Evolutionary conservation across 768 basidiomycete species (phyloP), one percentile per base, ranked within the genome.

Genomic region (Butyriboletus loyo): DNA sequence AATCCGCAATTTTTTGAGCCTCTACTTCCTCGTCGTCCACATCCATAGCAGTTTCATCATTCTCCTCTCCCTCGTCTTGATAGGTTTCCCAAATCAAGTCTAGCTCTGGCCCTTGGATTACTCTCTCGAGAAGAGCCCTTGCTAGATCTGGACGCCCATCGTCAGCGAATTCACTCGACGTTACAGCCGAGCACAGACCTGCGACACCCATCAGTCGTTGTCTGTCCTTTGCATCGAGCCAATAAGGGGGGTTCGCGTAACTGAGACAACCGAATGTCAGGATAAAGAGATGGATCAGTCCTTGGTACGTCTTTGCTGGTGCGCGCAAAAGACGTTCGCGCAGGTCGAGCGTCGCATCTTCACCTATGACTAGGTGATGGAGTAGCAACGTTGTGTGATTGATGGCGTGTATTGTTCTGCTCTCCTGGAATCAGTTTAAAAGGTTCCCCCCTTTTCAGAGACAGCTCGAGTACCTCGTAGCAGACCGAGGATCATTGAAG

Each of bases 181-280:
- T 55, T 55, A 15, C 9, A 30, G 35, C 15, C 17, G n/a, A 48
- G 17, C 19, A 62, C 76, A 44, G 63, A 83, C 86, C 83, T 58
- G 73, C 70, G 31, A 82, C 68, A 25, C 68, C 62, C 56, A 74
- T 75, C 37, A 84, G 60, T 40, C 77, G 76, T 21, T 65, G 62
- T 50, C 71, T 74, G 15, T 69, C 64, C 42, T 72, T 64, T 15
- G 53, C 50, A 22, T 75, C 69, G 30, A 86, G 65, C 83, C 85
- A 87, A 39, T 79, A 75, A 15, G 86, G 85, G 11, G 80, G 72
- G 41, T 83, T 84, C 7, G 85, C 83, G 53, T 82, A 91, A 50
- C 85, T 83, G 42, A 93, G 70, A 55, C 89, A 77, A 35, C 90
- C 87, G 49, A 93, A 80, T 1, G 84, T 81, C n/a, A 90, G 83